phyloP scores from a whole-genome alignment of 75 land plant genomes.

The Larix kaempferi region DNA sequence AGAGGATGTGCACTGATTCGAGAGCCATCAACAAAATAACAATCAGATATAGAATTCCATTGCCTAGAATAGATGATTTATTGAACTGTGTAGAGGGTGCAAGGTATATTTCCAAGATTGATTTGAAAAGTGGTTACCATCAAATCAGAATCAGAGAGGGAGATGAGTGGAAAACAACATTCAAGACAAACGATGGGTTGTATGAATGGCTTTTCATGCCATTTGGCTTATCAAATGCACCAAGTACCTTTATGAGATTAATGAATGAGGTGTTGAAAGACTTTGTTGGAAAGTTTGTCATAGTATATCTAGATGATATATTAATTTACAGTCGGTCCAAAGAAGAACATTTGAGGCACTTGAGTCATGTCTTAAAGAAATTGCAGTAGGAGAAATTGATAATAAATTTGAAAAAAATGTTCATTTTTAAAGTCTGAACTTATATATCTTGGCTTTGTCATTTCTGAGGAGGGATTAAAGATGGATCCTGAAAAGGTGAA shows the following conservation, averaged over 20 bases:
- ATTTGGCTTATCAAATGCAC: background rate
- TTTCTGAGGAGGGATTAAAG: background rate
- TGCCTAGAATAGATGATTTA: background rate
- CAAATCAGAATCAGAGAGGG: background rate
- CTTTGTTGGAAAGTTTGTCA: background rate
- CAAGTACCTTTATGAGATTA: background rate
- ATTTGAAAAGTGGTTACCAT: background rate
- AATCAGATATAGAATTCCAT: too few species aligned
- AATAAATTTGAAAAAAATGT: background rate
- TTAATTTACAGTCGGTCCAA: background rate
- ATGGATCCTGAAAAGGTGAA: background rate
- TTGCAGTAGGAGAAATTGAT: background rate
- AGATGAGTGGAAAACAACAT: background rate
- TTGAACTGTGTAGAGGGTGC: background rate
- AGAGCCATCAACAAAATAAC: background rate
- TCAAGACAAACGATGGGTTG: background rate
- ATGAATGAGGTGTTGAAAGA: background rate
- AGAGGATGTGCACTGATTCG: background rate
- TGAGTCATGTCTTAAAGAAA: background rate
- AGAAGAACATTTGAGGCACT: background rate
- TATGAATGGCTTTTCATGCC: background rate
- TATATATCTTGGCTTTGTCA: background rate
- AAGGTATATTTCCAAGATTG: background rate
- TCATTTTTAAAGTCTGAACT: too few species aligned
- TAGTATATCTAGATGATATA: background rate